Evolutionary conservation across 1,284 basidiomycete genomes (phyloP).

Genomic region (Veloboletus limbatus): DNA sequence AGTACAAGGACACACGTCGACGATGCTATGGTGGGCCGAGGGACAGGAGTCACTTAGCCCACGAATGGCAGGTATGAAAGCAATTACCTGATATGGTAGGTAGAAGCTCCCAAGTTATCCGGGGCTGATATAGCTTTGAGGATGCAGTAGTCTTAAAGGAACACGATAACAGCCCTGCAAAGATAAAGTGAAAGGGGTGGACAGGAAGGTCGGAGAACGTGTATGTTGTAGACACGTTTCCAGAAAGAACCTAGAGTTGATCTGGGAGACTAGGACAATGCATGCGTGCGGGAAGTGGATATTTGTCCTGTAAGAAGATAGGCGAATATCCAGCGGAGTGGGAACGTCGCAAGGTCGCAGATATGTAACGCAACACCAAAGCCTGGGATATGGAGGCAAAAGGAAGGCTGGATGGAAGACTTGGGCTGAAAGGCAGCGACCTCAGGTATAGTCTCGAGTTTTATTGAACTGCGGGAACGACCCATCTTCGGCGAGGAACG

Average conservation of each 20-base stretch:
- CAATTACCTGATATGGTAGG: conserved; percentile 30
- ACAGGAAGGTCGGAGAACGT: conserved; percentile 8
- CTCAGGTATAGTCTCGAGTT: conserved; percentile 35
- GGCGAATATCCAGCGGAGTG: conserved; percentile 24
- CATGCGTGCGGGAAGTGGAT: conserved; percentile 20
- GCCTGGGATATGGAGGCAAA: conserved; percentile 26
- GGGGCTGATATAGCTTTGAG: too few relatives aligned
- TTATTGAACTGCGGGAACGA: conserved; percentile 27
- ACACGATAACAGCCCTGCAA: conserved; percentile 9
- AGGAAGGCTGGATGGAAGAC: conserved; percentile 7
- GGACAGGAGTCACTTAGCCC: conserved; percentile 19
- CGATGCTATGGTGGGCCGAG: neutral
- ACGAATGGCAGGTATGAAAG: conserved; percentile 28
- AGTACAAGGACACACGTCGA: conserved; percentile 21
- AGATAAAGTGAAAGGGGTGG: conserved; percentile 10
- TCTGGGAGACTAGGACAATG: conserved; percentile 16
- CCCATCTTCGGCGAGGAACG: conserved; percentile 30
- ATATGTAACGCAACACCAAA: conserved; percentile 29
- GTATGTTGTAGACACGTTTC: conserved; percentile 10
- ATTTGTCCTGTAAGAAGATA: conserved; percentile 26
- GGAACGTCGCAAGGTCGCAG: conserved; percentile 29
- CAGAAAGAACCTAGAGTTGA: neutral
- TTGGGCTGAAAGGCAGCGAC: conserved; percentile 33
- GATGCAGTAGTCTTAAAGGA: too few relatives aligned
- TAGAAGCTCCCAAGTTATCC: conserved; percentile 12